Evolutionary conservation across 768 basidiomycete genomes (phyloP).

Genomic region (Termitomyces titanicus): DNA sequence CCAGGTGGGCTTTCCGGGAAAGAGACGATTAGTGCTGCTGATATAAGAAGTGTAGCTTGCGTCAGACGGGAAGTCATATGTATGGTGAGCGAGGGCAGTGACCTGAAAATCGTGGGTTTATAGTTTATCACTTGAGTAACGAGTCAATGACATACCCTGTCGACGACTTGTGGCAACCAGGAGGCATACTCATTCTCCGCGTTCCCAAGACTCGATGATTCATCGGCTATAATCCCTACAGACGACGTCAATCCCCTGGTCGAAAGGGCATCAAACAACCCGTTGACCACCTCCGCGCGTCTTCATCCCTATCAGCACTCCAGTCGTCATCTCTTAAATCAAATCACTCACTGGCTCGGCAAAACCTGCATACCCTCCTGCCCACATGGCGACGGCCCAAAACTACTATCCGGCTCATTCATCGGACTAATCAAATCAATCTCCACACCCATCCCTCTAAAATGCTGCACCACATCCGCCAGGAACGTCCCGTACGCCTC

Average conservation of each 20-base stretch:
- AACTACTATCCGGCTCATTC: conserved; percentile 39
- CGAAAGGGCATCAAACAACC: conserved; percentile 30
- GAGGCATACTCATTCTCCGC: conserved; percentile 28
- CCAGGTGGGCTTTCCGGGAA: conserved; percentile 31
- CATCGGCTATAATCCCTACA: conserved; percentile 40
- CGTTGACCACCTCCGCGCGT: conserved; percentile 37
- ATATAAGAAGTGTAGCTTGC: conserved; percentile 28
- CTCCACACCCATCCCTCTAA: conserved; percentile 31
- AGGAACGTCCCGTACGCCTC: conserved; percentile 38
- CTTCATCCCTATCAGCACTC: conserved; percentile 11
- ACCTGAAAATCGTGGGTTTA: conserved; percentile 20
- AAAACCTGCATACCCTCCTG: conserved; percentile 45
- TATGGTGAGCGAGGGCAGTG: conserved; percentile 38
- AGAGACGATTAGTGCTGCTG: conserved; percentile 21
- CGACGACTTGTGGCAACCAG: conserved; percentile 31
- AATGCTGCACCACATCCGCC: conserved; percentile 38
- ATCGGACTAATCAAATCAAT: conserved; percentile 41
- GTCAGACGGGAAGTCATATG: conserved; percentile 44
- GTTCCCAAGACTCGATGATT: conserved; percentile 30
- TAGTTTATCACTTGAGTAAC: not conserved
- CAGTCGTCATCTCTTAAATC: not conserved
- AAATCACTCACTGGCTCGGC: conserved; percentile 30
- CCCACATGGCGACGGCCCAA: conserved; percentile 35
- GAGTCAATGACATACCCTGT: conserved; percentile 18
- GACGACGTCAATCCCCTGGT: conserved; percentile 22